phyloP scores from a whole-genome alignment of 805 yeast species.

The Yarrowia divulgata region DNA sequence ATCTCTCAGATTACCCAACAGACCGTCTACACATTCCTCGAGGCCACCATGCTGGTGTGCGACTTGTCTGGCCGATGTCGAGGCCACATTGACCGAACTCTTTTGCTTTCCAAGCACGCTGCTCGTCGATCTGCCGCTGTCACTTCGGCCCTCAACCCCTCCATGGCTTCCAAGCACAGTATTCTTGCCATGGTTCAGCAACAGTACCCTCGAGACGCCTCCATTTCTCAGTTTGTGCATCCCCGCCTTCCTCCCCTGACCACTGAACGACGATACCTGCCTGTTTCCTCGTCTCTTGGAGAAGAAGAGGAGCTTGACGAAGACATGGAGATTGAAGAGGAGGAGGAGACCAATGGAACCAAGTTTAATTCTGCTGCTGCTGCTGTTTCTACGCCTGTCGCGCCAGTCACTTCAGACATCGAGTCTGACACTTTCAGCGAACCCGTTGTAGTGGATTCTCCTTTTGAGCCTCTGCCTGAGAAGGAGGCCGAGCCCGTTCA shows the following conservation, averaged over 20 bases:
- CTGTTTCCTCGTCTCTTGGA: constrained; percentile 36
- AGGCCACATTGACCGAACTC: constrained; percentile 58
- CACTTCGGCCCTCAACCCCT: constrained; percentile 72
- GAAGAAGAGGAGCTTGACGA: constrained; percentile 13
- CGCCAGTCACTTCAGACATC: background rate
- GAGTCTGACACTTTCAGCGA: background rate
- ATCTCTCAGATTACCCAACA: constrained; percentile 17
- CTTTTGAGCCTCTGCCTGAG: background rate
- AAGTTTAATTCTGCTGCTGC: background rate
- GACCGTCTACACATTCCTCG: constrained; percentile 57
- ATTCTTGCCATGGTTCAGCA: constrained; percentile 73
- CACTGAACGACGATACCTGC: constrained; percentile 36
- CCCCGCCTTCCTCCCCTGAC: constrained; percentile 72
- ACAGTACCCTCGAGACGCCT: constrained; percentile 57
- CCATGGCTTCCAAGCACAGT: constrained; percentile 62
- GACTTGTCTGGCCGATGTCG: constrained; percentile 69
- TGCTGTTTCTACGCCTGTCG: background rate
- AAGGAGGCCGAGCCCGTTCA: constrained; percentile 26
- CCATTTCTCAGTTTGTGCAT: constrained; percentile 65
- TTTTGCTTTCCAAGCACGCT: constrained; percentile 52
- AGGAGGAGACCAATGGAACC: background rate
- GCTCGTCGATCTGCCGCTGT: constrained; percentile 53
- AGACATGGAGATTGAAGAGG: constrained; percentile 16
- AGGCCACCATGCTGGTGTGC: constrained; percentile 57
- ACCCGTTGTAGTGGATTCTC: constrained; percentile 1